A percentile compares a stretch with the other conserved stretches of the same genome.
Evolutionary conservation across 345 rosid species (phyloP).

Genomic region (Rubroshorea leprosula): DNA sequence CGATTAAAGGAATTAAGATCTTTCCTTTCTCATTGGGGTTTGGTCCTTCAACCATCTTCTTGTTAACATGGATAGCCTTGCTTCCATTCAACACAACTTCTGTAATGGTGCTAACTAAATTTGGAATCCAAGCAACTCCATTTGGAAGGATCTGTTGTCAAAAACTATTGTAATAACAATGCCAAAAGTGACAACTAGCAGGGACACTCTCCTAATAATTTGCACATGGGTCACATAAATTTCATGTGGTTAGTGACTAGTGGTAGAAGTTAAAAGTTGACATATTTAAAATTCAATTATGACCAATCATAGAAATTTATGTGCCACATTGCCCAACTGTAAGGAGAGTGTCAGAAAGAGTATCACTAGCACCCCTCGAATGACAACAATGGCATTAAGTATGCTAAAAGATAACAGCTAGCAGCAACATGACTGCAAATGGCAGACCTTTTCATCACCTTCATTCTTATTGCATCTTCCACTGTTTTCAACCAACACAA

Average conservation of each 20-base stretch:
- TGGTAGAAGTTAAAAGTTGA: too few species aligned
- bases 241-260: too few species aligned
- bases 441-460: conserved; percentile 50
- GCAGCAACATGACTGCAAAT: conserved; percentile 1
- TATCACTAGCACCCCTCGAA: too few species aligned
- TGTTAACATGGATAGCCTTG: conserved; percentile 39
- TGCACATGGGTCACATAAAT: too few species aligned
- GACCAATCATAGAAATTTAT: too few species aligned
- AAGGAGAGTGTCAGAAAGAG: too few species aligned
- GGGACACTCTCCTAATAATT: too few species aligned
- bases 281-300: too few species aligned
- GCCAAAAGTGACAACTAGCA: too few species aligned
- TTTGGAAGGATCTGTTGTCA: conserved; percentile 43
- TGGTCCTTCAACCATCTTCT: conserved; percentile 50
- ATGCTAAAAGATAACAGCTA: not conserved
- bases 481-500: conserved; percentile 52
- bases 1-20: conserved; percentile 39
- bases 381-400: too few species aligned
- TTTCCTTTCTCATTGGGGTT: conserved; percentile 51
- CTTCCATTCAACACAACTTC: conserved; percentile 40
- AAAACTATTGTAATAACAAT: conserved; percentile 4
- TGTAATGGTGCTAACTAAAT: conserved; percentile 32
- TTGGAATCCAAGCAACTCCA: conserved; percentile 51
- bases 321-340: too few species aligned
- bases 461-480: conserved; percentile 60